Conservation (phyloP, 2,329 filamentous ascomycete species). For the Colletotrichum salicis region DNA sequence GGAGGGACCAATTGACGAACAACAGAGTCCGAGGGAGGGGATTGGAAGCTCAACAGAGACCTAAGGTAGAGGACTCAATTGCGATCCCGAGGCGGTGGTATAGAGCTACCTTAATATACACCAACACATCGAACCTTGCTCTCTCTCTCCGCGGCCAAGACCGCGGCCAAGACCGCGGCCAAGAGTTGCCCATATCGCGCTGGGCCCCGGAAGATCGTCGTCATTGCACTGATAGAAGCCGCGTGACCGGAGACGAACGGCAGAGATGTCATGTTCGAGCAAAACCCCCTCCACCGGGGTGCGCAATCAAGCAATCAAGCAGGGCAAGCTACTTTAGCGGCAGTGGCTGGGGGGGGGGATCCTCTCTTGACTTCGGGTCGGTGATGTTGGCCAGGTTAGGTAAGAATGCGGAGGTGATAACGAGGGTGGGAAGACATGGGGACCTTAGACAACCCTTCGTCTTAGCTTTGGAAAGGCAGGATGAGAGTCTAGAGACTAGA, state of each 20-base stretch:
- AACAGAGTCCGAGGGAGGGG: background rate
- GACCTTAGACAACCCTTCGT: background rate
- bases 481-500: background rate
- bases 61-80: background rate
- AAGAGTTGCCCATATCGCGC: background rate
- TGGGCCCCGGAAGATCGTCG: constrained; percentile 13
- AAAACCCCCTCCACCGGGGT: background rate
- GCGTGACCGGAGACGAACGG: constrained; percentile 18
- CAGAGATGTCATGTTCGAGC: background rate
- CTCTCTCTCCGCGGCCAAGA: constrained; percentile 6
- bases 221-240: constrained; percentile 6
- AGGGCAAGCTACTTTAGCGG: background rate
- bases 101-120: constrained; percentile 15
- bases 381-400: constrained; percentile 32
- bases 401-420: constrained; percentile 33
- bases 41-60: background rate
- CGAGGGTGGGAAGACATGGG: background rate
- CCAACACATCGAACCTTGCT: background rate
- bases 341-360: constrained; percentile 11
- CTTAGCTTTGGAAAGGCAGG: background rate
- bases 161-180: constrained; percentile 13
- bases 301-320: background rate
- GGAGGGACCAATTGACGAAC: background rate
- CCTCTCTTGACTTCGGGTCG: background rate
- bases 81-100: background rate